Percentiles rank a stretch among this genome's conserved stretches.
Conservation (phyloP, 2,329 filamentous ascomycete genomes). For the Helminthosporium solani region DNA sequence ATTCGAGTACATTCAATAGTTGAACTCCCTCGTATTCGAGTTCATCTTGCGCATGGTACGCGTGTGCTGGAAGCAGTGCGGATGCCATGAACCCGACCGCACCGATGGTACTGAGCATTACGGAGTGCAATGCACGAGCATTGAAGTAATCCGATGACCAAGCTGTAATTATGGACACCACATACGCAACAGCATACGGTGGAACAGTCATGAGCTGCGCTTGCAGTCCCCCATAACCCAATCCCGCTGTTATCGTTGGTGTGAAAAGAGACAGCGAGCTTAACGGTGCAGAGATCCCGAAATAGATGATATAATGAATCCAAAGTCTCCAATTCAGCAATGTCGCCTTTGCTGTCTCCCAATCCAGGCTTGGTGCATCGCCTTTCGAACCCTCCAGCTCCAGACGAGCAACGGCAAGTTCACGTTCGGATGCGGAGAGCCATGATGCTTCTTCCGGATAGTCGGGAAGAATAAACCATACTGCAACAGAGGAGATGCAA, state of each 20-base stretch:
- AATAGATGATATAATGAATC: conserved; percentile 50
- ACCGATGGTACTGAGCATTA: conserved; percentile 44
- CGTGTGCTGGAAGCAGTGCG: conserved; percentile 60
- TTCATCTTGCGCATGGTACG: conserved; percentile 64
- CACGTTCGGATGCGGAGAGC: conserved; percentile 47
- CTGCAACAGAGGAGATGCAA: conserved; percentile 22
- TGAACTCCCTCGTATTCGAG: too few species aligned
- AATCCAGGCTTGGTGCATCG: conserved; percentile 43
- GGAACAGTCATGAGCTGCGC: conserved; percentile 69
- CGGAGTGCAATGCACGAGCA: conserved; percentile 53
- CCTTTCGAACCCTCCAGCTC: conserved; percentile 47
- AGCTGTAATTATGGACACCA: conserved; percentile 43
- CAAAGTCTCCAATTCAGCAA: conserved; percentile 55
- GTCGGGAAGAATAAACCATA: conserved; percentile 52
- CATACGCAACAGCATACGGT: conserved; percentile 63
- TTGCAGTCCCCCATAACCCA: conserved; percentile 55
- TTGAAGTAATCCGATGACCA: conserved; percentile 23
- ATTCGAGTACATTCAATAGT: too few species aligned
- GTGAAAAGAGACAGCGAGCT: conserved; percentile 57
- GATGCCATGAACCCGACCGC: conserved; percentile 62
- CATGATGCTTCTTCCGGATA: conserved; percentile 52
- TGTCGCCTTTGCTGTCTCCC: conserved; percentile 50
- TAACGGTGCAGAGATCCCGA: conserved; percentile 25
- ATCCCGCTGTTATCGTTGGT: conserved; percentile 63
- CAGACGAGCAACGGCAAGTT: conserved; percentile 41